Conservation (phyloP, 2,329 filamentous ascomycete species). For the Tolypocladium sp. region DNA sequence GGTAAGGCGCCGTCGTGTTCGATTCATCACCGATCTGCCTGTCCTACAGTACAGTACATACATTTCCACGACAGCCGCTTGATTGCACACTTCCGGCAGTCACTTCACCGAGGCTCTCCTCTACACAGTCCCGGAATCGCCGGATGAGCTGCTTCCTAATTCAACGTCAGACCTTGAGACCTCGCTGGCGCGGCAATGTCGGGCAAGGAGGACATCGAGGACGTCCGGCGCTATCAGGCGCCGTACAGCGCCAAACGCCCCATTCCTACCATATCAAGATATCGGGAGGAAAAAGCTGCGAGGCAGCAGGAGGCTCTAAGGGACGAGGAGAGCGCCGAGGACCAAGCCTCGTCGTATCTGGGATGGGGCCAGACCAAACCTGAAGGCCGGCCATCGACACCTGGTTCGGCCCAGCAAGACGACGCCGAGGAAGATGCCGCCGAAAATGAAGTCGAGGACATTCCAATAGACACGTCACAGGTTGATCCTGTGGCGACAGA, state of each 20-base stretch:
- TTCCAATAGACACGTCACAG: constrained; percentile 25
- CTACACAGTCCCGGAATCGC: not conserved
- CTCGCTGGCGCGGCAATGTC: constrained; percentile 17
- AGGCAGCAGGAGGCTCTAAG: constrained; percentile 29
- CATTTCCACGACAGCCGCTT: not conserved
- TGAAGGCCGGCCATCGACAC: not conserved
- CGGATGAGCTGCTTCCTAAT: not conserved
- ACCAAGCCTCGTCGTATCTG: not conserved
- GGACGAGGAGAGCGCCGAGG: constrained; percentile 13
- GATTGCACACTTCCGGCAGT: not conserved
- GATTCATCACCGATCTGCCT: not conserved
- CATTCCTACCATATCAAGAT: constrained; percentile 39
- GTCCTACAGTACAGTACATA: not conserved
- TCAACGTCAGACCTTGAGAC: too few species aligned
- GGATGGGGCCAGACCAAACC: not conserved
- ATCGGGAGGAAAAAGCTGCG: constrained; percentile 35
- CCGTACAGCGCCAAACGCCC: constrained; percentile 33
- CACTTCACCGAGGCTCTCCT: not conserved
- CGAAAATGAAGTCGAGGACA: constrained; percentile 8
- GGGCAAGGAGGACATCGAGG: constrained; percentile 25
- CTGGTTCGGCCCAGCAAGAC: constrained; percentile 5
- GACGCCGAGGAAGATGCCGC: constrained; percentile 4
- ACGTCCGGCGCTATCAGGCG: constrained; percentile 25
- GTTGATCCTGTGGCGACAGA: constrained; percentile 26
- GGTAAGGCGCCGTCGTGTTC: not conserved